phyloP scores from a whole-genome alignment of 163 green algal genomes.

The Scenedesmus sp. region DNA sequence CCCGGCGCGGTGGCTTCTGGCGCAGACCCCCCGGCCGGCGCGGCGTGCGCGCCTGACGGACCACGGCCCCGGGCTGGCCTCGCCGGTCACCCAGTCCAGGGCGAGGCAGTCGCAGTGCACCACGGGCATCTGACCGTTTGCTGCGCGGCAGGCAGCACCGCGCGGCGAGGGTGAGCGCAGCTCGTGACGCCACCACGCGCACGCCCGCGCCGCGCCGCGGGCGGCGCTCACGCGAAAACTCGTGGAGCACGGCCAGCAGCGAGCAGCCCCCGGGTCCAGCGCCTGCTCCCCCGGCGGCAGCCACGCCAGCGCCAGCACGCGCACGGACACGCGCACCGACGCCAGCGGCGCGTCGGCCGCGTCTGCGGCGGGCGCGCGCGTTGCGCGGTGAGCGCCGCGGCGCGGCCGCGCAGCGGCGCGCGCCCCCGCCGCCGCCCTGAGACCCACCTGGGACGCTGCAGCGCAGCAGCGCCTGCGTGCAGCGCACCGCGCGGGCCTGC shows the following conservation, averaged over 20 bases:
- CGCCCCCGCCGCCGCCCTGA: too few relatives aligned
- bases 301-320: conserved; percentile 17
- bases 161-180: not conserved
- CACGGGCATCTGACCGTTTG: conserved; percentile 16
- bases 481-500: not conserved
- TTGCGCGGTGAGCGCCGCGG: too few relatives aligned
- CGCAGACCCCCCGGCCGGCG: not conserved
- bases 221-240: conserved; percentile 8
- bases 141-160: not conserved
- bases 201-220: not conserved
- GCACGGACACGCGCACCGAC: too few relatives aligned
- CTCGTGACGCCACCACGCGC: not conserved
- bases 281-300: conserved; percentile 24
- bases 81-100: conserved; percentile 6
- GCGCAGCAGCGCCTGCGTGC: conserved; percentile 1
- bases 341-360: too few relatives aligned
- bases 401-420: too few relatives aligned
- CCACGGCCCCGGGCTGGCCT: conserved; percentile 13
- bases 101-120: conserved; percentile 16
- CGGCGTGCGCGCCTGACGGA: conserved; percentile 17
- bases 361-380: too few relatives aligned
- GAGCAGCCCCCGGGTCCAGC: conserved; percentile 11
- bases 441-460: conserved; percentile 3
- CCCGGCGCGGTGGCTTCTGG: not conserved
- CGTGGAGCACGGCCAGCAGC: conserved; percentile 39